Base-by-base conservation (phyloP, 176 grass and related monocot species). In the Calamus simplicifolius region DNA sequence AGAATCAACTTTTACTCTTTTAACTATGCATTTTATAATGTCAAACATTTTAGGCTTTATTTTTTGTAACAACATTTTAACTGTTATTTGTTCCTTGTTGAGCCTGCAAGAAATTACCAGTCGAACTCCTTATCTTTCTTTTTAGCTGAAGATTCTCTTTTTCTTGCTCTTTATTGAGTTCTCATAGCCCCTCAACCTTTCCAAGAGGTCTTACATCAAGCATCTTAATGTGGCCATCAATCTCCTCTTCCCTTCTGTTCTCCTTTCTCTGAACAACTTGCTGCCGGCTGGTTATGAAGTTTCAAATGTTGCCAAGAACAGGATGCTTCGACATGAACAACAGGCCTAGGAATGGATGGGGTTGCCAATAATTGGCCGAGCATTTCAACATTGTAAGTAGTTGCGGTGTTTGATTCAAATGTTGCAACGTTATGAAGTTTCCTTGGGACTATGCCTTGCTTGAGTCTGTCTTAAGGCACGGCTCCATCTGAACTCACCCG, bases 21-120 rank as follows among this genome's bases (percentile, higher is more conserved):
- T 23, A 23, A 23, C 21, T 1, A 23, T 23, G 21, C 21, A 23
- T 23, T 1, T 23, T 23, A 1, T 23, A 23, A 23, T 23, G 21
- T 23, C 21, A 23, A 23, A 23, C 21, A 23, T 23, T 23, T 23
- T 23, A 23, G 21, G 21, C 21, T 23, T 23, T 23, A 23, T 23
- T 23, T 23, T 23, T 23, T 1, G 21, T 23, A 23, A 23, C 21
- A 23, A 23, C 21, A 23, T 0, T 23, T 23, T 23, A 23, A n/a
- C n/a, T n/a, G n/a, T n/a, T n/a, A n/a, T n/a, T n/a, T 82, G 81
- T 80, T 77, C 66, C 77, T 79, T 89, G 78, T 89, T 85, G 74
- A 89, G 66, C 57, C 79, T 57, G 25, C 29, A 69, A 75, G 62
- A 66, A 71, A 82, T 71, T 80, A 76, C 73, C 16, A 38, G 68